Conservation (phyloP, 2,329 filamentous ascomycete species). For the Botrytis aclada region DNA sequence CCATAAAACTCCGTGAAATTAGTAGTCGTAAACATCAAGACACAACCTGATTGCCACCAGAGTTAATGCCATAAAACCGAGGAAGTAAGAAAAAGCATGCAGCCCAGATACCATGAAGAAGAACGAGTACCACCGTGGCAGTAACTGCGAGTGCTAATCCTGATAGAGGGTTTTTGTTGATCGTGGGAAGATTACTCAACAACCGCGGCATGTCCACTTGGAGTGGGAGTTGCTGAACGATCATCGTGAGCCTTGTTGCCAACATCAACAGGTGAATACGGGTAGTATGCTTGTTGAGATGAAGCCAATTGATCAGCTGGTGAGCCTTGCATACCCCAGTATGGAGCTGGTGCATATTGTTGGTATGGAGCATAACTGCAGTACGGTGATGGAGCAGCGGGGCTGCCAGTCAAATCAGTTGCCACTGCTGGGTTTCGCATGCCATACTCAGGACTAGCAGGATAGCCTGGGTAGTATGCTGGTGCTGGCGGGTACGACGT, state of each 20-base stretch:
- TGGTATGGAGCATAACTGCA: conserved; percentile 24
- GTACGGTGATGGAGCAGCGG: conserved; percentile 23
- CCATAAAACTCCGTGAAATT: conserved; percentile 13
- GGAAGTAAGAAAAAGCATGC: not conserved
- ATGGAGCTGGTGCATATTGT: conserved; percentile 23
- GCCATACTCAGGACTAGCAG: conserved; percentile 21
- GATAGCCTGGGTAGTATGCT: conserved; percentile 27
- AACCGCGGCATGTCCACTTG: conserved; percentile 25
- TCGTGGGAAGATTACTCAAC: conserved; percentile 24
- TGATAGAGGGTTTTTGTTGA: conserved; percentile 18
- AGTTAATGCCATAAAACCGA: not conserved
- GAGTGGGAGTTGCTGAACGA: conserved; percentile 32
- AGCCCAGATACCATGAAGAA: not conserved
- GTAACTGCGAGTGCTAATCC: not conserved
- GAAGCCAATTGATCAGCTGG: conserved; percentile 19
- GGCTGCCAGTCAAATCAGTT: conserved; percentile 21
- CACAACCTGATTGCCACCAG: conserved; percentile 4
- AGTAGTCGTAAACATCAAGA: conserved; percentile 10
- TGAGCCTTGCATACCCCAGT: conserved; percentile 21
- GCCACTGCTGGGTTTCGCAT: conserved; percentile 14
- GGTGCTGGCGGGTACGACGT: conserved; percentile 20
- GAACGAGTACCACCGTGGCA: not conserved
- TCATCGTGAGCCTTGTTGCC: conserved; percentile 24
- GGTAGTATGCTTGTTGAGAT: conserved; percentile 13
- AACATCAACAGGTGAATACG: conserved; percentile 20